These are phyloP conservation scores for Euphorbia peplus DNA, from an alignment of 345 rosid genomes.

Conservation along the genomic window DNA sequence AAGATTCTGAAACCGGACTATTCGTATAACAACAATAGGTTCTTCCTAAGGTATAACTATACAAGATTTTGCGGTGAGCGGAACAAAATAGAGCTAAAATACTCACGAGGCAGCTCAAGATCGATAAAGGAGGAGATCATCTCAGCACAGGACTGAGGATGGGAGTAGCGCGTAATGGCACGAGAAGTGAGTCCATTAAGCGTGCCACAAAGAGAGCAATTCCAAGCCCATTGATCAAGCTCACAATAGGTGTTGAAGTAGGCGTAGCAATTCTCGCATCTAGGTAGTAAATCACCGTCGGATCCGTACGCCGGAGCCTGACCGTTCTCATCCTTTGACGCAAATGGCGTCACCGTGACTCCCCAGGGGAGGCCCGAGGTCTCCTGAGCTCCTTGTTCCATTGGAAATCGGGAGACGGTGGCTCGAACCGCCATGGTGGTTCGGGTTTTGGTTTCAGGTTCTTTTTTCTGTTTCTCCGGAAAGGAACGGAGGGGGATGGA, in stretches of 20 bases:
- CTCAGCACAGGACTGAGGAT: slow-evolving; percentile 72
- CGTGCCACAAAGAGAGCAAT: slow-evolving; percentile 81
- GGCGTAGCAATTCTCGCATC: slow-evolving; percentile 90
- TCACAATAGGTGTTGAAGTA: slow-evolving; percentile 94
- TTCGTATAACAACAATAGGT: no score
- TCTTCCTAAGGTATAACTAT: no score
- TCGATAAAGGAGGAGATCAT: slow-evolving; percentile 91
- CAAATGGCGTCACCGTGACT: slow-evolving; percentile 79
- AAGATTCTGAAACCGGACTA: no score
- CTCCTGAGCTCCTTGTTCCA: slow-evolving; percentile 73
- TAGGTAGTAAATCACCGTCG: slow-evolving; percentile 73
- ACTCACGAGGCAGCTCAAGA: slow-evolving; percentile 76
- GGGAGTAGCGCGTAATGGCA: slow-evolving; percentile 76
- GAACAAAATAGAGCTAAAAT: not conserved
- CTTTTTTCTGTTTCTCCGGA: slow-evolving; percentile 6
- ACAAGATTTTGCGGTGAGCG: no score
- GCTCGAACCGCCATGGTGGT: slow-evolving; percentile 74
- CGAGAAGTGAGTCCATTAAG: slow-evolving; percentile 77
- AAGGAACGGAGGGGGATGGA: slow-evolving; percentile 12
- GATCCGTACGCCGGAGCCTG: slow-evolving; percentile 71
- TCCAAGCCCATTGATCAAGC: slow-evolving; percentile 98
- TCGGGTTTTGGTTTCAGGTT: not conserved
- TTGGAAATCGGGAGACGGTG: slow-evolving; percentile 75
- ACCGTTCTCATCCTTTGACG: slow-evolving; percentile 83
- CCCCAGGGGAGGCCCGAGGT: slow-evolving; percentile 93